Evolutionary conservation across 371 early-diverging fungal genomes (phyloP), one percentile per base, ranked within the genome.

Genomic region (Rhizomucor miehei): DNA sequence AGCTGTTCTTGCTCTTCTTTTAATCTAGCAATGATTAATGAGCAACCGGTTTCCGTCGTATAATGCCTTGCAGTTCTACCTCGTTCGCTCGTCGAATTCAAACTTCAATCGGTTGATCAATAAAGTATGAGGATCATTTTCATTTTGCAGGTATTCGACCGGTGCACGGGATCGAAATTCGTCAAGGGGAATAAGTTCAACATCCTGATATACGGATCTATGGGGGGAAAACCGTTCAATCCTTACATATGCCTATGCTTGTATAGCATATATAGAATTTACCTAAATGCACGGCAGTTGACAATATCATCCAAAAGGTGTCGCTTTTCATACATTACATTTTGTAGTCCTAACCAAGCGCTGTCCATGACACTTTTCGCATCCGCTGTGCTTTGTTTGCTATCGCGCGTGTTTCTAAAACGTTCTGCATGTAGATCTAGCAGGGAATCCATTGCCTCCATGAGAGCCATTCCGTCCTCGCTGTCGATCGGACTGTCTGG

Each of bases 201-300:
- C 59, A 50, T 73, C 69, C 54, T 77, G 73, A 51, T 69, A 77
- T 11, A 77, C 71, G 3, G 77, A 73, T 67, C 77, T 71, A 57
- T n/a, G 16, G 24, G 25, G 36, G 35, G 24, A 59, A 25, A 14
- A 40, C 6, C 13, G 10, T 45, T n/a, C 29, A 13, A 23, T 36
- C 25, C 44, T 8, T 44, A 29, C 49, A 13, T 29, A 12, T 29
- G 10, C 13, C 44, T 14, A 44, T 39, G 38, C 9, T 2, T 52
- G 12, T 8, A 24, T 16, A 16, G 4, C 49, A n/a, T 17, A 20
- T 45, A 13, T 20, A n/a, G 5, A 12, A 13, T 37, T 51, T 67
- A 73, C 77, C 73, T 62, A 36, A 74, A 73, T 8, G 69, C 64
- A 57, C 66, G 54, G 51, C 77, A 77, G 25, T 70, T 63, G 0